phyloP scores from a whole-genome alignment of 768 basidiomycete species.

The Mycena sanguinolenta region DNA sequence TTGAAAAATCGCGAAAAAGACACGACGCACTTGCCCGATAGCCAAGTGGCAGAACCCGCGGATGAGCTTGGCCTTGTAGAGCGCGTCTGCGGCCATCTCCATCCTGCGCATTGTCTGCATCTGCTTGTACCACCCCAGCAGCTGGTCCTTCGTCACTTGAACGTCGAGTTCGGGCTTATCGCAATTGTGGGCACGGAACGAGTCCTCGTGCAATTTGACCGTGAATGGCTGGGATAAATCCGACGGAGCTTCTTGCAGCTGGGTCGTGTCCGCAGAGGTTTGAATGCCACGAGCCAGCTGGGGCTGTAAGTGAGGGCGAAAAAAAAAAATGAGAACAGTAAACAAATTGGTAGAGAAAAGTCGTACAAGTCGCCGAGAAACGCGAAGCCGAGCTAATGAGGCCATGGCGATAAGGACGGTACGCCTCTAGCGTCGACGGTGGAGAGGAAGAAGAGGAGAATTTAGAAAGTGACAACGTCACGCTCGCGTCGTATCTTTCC shows the following conservation, averaged over 20 bases:
- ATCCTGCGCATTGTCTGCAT: constrained; percentile 95
- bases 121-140: constrained; percentile 90
- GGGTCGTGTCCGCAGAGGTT: constrained; percentile 86
- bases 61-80: constrained; percentile 97
- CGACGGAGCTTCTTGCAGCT: constrained; percentile 62
- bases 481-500: too few relatives aligned
- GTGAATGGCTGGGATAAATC: constrained; percentile 79
- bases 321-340: constrained; percentile 6
- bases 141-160: constrained; percentile 85
- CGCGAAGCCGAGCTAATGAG: constrained; percentile 50
- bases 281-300: constrained; percentile 72
- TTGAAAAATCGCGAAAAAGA: background rate
- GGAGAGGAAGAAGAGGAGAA: background rate
- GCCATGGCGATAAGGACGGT: constrained; percentile 44
- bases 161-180: constrained; percentile 87
- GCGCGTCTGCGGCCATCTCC: constrained; percentile 97
- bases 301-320: constrained; percentile 39
- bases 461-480: too few relatives aligned
- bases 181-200: constrained; percentile 84
- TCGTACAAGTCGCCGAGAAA: constrained; percentile 39
- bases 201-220: constrained; percentile 92
- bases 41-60: constrained; percentile 99
- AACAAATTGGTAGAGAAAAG: background rate
- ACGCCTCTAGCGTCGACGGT: constrained; percentile 24
- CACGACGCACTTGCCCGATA: constrained; percentile 84